phyloP scores from a whole-genome alignment of 1,284 basidiomycete genomes.

The Sporisorium exsertum region DNA sequence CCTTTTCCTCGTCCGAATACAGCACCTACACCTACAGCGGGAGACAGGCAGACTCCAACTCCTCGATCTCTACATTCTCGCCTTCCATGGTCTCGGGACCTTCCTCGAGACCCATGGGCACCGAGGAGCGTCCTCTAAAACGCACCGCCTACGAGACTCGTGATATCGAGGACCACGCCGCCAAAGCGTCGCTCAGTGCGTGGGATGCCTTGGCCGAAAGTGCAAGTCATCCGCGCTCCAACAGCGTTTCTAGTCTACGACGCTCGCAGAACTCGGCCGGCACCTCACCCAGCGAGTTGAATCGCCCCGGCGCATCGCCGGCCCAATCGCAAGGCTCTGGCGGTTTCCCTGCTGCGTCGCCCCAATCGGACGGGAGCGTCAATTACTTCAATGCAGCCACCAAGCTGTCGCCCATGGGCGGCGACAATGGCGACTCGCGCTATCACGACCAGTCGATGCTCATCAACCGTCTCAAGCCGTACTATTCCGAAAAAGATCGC shows the following conservation, averaged over 20 bases:
- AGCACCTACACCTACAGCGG: conserved; percentile 21
- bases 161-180: conserved; percentile 22
- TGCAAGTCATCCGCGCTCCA: conserved; percentile 39
- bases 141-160: conserved; percentile 21
- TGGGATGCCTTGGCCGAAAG: conserved; percentile 47
- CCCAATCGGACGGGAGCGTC: conserved; percentile 36
- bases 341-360: conserved; percentile 24
- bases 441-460: conserved; percentile 54
- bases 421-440: conserved; percentile 42
- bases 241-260: conserved; percentile 36
- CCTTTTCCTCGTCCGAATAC: conserved; percentile 24
- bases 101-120: conserved; percentile 27
- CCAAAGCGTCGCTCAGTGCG: conserved; percentile 34
- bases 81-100: conserved; percentile 23
- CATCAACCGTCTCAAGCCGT: conserved; percentile 49
- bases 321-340: conserved; percentile 46
- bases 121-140: conserved; percentile 32
- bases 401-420: conserved; percentile 26
- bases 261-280: conserved; percentile 42
- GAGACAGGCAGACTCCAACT: conserved; percentile 22
- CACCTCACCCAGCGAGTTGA: conserved; percentile 42
- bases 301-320: conserved; percentile 35
- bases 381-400: conserved; percentile 33
- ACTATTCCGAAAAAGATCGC: conserved; percentile 52
- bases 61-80: conserved; percentile 29